Base-by-base conservation (phyloP, 495 filamentous ascomycete genomes). In the Hyphodiscus hymeniophilus region DNA sequence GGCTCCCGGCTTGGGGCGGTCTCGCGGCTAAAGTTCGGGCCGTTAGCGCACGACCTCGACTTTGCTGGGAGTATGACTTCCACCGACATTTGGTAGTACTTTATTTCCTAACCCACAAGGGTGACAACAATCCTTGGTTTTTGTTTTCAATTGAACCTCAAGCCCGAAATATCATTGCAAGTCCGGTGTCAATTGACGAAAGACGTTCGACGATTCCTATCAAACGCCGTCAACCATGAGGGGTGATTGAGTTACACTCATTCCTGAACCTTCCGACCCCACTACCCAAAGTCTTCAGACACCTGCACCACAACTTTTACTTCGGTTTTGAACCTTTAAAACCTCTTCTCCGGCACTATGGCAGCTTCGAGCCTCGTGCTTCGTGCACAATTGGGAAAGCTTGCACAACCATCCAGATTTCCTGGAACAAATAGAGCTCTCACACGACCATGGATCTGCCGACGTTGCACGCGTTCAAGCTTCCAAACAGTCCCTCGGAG, bases 281-380 rank as follows among this genome's bases (percentile, higher is more conserved):
- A 42, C 18, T 36, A 50, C 33, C 36, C 15, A 16, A 47, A 12
- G n/a, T 34, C 21, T 15, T 7, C 23, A n/a, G 16, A 35, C 13
- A 38, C 3, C 42, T 42, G 8, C 31, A 40, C 48, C 52, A 48
- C 54, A 45, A 53, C 50, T 53, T 50, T 56, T 48, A 17, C 38
- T 32, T 23, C 39, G 23, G 38, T 12, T 40, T 12, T 8, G 17
- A 21, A 11, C 16, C 11, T 11, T 3, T 4, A 16, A 17, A 3
- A 4, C 17, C 3, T 20, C 21, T 5, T 33, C 2, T 17, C 21
- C 30, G 21, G 36, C 8, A 43, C 32, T 34, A 58, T 58, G 56
- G 56, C 51, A 42, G 35, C 47, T 40, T 47, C 48, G 39, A 26
- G 48, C 26, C 48, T 52, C 28, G 49, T 42, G 26, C 30, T 55